Conservation (phyloP, 1,139 yeast genomes). For the Zygosaccharomyces sapae region DNA sequence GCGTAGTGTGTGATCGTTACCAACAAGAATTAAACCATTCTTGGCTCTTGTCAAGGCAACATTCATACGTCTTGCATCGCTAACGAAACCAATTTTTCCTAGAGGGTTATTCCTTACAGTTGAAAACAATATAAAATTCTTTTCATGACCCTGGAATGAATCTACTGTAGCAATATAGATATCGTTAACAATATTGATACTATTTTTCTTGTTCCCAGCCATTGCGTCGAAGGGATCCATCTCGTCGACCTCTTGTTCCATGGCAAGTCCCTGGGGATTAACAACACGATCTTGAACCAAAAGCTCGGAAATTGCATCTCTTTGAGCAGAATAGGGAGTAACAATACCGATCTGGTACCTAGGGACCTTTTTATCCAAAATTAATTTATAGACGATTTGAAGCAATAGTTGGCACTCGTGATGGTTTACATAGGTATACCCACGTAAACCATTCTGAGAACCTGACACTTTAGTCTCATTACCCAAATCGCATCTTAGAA, state of each 20-base stretch:
- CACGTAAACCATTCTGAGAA: conserved; percentile 40
- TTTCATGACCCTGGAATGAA: conserved; percentile 66
- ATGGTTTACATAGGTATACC: conserved; percentile 51
- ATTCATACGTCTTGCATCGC: conserved; percentile 54
- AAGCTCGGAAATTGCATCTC: conserved; percentile 53
- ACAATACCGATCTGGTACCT: conserved; percentile 57
- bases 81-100: conserved; percentile 54
- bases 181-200: conserved; percentile 59
- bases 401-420: conserved; percentile 50
- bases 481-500: conserved; percentile 47
- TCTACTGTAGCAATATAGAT: conserved; percentile 67
- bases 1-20: conserved; percentile 50
- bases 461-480: conserved; percentile 47
- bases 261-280: conserved; percentile 50
- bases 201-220: conserved; percentile 28
- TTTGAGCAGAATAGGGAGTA: conserved; percentile 70
- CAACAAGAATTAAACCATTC: conserved; percentile 53
- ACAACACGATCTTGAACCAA: conserved; percentile 50
- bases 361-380: conserved; percentile 50
- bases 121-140: conserved; percentile 54
- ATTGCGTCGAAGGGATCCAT: conserved; percentile 46
- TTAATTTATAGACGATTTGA: conserved; percentile 46
- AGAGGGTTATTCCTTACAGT: conserved; percentile 55
- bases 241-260: conserved; percentile 51
- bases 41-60: conserved; percentile 64